These are phyloP conservation scores for Hymenoscyphus repandus DNA, from an alignment of 2,329 filamentous ascomycete species.

Conservation along the genomic window DNA sequence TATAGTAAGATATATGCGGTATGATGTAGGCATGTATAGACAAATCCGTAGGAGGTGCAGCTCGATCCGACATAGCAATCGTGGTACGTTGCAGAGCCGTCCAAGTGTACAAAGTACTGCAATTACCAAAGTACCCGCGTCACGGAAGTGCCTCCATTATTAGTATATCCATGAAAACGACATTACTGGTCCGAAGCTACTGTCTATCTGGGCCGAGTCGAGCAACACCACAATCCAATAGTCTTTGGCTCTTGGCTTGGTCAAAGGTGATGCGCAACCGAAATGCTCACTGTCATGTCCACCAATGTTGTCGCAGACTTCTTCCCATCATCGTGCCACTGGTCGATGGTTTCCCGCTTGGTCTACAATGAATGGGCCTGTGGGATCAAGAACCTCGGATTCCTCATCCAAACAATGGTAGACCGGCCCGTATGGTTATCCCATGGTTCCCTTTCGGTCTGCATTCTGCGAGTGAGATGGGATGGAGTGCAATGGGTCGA, in stretches of 20 bases:
- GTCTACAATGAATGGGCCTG: neutral
- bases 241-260: neutral
- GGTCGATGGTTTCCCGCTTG: neutral
- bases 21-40: neutral
- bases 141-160: neutral
- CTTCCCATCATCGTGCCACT: neutral
- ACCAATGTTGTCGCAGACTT: slow-evolving; percentile 2
- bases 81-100: neutral
- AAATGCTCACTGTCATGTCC: neutral
- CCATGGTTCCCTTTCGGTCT: neutral
- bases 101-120: neutral
- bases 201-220: neutral
- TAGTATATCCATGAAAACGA: neutral
- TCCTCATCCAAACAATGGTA: neutral
- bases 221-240: neutral
- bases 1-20: neutral
- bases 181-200: neutral
- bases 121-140: neutral
- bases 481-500: neutral
- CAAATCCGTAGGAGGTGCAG: neutral
- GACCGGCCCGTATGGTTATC: neutral
- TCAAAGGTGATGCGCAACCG: neutral
- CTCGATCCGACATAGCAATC: slow-evolving; percentile 1
- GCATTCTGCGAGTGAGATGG: neutral
- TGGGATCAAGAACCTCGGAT: neutral